Evolutionary conservation across 2,329 filamentous ascomycete species (phyloP).

Genomic region (Pseudogymnoascus sp.): DNA sequence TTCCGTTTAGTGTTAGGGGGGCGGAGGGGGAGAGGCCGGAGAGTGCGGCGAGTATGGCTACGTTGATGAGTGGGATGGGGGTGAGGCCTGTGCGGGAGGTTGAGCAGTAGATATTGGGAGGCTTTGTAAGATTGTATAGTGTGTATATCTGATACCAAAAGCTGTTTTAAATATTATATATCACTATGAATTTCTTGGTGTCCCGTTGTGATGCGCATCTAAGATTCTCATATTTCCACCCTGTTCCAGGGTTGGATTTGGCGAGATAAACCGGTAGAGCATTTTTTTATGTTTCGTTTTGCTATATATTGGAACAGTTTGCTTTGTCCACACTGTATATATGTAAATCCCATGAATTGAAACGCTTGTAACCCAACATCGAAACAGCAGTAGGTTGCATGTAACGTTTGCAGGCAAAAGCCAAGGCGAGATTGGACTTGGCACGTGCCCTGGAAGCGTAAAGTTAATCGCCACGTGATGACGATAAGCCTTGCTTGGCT

Average conservation of each 20-base stretch:
- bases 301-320: not conserved
- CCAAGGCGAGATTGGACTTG: not conserved
- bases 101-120: not conserved
- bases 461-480: not conserved
- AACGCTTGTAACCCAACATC: no score
- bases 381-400: no score
- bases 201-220: not conserved
- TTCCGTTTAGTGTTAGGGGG: slow-evolving; percentile 59
- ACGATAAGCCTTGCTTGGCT: not conserved
- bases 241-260: not conserved
- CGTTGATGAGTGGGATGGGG: slow-evolving; percentile 37
- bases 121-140: not conserved
- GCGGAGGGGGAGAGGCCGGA: slow-evolving; percentile 28
- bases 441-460: not conserved
- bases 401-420: not conserved
- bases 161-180: not conserved
- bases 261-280: not conserved
- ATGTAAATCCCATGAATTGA: no score
- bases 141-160: not conserved
- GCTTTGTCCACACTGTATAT: not conserved
- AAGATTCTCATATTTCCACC: not conserved
- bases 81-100: slow-evolving; percentile 16
- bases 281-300: not conserved
- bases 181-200: not conserved
- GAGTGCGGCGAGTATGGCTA: slow-evolving; percentile 62